Conservation (phyloP, 2,329 filamentous ascomycete genomes). For the Polychaeton citri region DNA sequence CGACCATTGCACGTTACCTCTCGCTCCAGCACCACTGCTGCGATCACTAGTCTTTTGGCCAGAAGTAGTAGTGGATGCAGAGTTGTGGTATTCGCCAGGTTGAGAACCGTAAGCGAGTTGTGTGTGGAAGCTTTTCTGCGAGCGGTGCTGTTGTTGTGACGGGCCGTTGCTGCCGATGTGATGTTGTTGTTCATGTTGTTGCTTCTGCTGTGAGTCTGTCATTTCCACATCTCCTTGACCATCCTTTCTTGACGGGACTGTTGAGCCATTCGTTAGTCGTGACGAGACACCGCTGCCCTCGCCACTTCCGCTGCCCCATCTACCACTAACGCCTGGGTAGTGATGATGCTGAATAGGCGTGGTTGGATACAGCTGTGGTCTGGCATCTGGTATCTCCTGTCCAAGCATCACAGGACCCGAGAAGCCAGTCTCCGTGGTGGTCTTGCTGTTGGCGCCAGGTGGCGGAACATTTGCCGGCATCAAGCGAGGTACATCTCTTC, state of each 20-base stretch:
- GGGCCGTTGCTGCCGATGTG: constrained; percentile 13
- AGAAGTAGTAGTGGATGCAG: constrained; percentile 75
- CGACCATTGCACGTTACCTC: constrained; percentile 56
- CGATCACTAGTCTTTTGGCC: constrained; percentile 65
- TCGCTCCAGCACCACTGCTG: constrained; percentile 40
- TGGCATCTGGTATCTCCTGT: constrained; percentile 46
- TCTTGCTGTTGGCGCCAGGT: constrained; percentile 24
- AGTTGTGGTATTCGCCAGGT: constrained; percentile 56
- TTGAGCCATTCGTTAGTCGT: constrained; percentile 29
- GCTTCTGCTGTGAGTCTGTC: constrained; percentile 26
- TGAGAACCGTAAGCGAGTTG: constrained; percentile 46
- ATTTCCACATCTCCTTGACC: constrained; percentile 30
- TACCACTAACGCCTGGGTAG: not conserved
- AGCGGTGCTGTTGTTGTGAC: constrained; percentile 44
- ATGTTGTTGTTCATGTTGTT: constrained; percentile 21
- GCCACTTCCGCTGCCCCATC: not conserved
- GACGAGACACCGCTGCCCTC: constrained; percentile 21
- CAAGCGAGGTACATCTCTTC: constrained; percentile 25
- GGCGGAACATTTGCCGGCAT: constrained; percentile 24
- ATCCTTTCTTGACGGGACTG: constrained; percentile 22
- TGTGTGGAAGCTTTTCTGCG: constrained; percentile 50
- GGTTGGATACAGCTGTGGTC: constrained; percentile 29
- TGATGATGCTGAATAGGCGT: constrained; percentile 27
- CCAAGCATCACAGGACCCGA: constrained; percentile 43
- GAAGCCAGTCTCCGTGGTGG: constrained; percentile 24